A percentile compares a stretch with the other conserved stretches of the same genome.
These are phyloP conservation scores for Aspergillus pseudoviridinutans DNA, from an alignment of 2,329 filamentous ascomycete genomes.

Conservation along the genomic window DNA sequence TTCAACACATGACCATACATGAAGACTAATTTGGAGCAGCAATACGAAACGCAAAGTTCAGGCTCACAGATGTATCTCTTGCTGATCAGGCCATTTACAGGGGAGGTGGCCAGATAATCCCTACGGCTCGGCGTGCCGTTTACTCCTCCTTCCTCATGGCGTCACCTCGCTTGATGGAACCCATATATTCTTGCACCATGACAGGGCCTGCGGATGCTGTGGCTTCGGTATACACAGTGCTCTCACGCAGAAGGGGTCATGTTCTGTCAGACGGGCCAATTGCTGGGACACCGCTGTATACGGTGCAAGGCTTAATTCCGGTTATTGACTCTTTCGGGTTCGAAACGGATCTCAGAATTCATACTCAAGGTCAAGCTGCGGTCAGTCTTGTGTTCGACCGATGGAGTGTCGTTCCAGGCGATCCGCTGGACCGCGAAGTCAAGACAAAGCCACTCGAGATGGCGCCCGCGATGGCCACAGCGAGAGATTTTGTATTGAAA, in stretches of 20 bases:
- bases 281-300: constrained; percentile 89
- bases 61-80: constrained; percentile 83
- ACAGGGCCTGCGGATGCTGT: constrained; percentile 88
- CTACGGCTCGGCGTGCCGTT: constrained; percentile 84
- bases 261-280: constrained; percentile 92
- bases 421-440: constrained; percentile 85
- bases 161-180: constrained; percentile 93
- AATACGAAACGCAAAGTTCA: constrained; percentile 97
- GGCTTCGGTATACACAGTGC: constrained; percentile 83
- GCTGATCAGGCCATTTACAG: constrained; percentile 90
- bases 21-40: constrained; percentile 46
- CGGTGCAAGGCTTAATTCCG: constrained; percentile 83
- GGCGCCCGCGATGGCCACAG: constrained; percentile 81
- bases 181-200: constrained; percentile 88
- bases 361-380: constrained; percentile 88
- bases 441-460: constrained; percentile 80
- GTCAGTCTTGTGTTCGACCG: constrained; percentile 91
- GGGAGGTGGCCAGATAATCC: constrained; percentile 95
- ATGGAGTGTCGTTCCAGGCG: constrained; percentile 93
- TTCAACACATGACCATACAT: not conserved
- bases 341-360: constrained; percentile 93
- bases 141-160: constrained; percentile 98
- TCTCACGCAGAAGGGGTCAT: constrained; percentile 83
- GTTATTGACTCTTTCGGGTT: constrained; percentile 98
- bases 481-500: constrained; percentile 94